Base-by-base conservation (phyloP, 2,329 filamentous ascomycete species). In the Trichoderma polysporum region DNA sequence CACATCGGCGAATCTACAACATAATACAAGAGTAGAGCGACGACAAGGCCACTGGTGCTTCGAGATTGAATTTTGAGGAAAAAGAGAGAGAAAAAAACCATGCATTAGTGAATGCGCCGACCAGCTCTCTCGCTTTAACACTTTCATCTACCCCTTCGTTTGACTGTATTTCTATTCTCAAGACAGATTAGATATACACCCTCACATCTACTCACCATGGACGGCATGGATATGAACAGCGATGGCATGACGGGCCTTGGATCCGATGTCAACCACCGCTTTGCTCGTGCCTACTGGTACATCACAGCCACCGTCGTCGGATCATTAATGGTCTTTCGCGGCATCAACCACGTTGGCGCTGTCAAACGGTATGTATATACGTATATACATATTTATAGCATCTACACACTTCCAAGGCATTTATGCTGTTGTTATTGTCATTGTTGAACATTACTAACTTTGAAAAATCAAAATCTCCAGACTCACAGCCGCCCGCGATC, bases 281-380 rank as follows among this genome's bases (percentile, higher is more conserved):
- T 88, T 59, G 86, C 86, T 17, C 79, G 79, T 19, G 81, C 80
- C 2, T 89, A 84, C 72, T 89, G 87, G 87, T 89, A 88, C 72
- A 81, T 86, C 37, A 77, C 87, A 41, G 85, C 81, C 8, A 82
- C 78, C 17, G 80, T 83, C 27, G 72, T 86, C 4, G 83, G 78
- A 1, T 69, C 81, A 0, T 72, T 85, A 5, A 71, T 79, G 3
- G 65, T 73, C 0, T 72, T 82, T 29, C 83, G 83, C 3, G 74
- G 72, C 22, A 72, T 85, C 67, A 83, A 85, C 69, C 72, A 77
- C 25, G 75, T 79, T 13, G 79, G 83, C 68, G 76, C 78, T 22
- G 74, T 74, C 22, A 76, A 74, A 64, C 81, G 82, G 85, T 85
- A 53, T 5, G 54, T 37, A n/a, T 10, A 52, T 33, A 17, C n/a